Evolutionary conservation across 768 basidiomycete genomes (phyloP).

Genomic region (Suillus sp.): DNA sequence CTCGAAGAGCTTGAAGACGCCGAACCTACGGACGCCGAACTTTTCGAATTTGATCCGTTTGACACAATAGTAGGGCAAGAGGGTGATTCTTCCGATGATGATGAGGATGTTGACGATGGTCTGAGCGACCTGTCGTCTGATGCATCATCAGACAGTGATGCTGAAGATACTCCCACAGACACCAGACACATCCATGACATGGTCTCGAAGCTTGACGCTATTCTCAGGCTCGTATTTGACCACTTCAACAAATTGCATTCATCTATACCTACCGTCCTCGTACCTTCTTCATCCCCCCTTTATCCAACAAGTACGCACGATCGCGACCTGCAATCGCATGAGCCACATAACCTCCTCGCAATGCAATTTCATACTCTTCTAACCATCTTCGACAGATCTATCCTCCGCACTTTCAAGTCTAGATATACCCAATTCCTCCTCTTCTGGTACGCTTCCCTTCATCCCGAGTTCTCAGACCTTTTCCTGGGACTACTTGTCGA

Average conservation of each 20-base stretch:
- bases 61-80: slow-evolving; percentile 84
- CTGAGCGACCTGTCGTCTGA: slow-evolving; percentile 82
- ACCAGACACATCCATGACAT: slow-evolving; percentile 77
- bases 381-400: slow-evolving; percentile 90
- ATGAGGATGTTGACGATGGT: slow-evolving; percentile 52
- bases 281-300: slow-evolving; percentile 21
- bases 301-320: slow-evolving; percentile 28
- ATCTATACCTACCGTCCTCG: slow-evolving; percentile 23
- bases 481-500: slow-evolving; percentile 96
- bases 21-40: slow-evolving; percentile 49
- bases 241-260: slow-evolving; percentile 66
- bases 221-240: slow-evolving; percentile 82
- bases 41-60: slow-evolving; percentile 85
- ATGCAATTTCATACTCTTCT: slow-evolving; percentile 86
- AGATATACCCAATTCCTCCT: slow-evolving; percentile 97
- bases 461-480: slow-evolving; percentile 85
- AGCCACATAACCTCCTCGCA: slow-evolving; percentile 42
- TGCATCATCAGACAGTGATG: slow-evolving; percentile 52
- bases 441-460: slow-evolving; percentile 93
- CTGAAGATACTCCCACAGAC: slow-evolving; percentile 43
- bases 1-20: slow-evolving; percentile 86
- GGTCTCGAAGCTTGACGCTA: slow-evolving; percentile 90
- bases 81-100: slow-evolving; percentile 54
- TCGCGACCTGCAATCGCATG: slow-evolving; percentile 29
- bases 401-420: slow-evolving; percentile 94